Conservation (phyloP, 2,329 filamentous ascomycete genomes). For the Moelleriella libera region DNA sequence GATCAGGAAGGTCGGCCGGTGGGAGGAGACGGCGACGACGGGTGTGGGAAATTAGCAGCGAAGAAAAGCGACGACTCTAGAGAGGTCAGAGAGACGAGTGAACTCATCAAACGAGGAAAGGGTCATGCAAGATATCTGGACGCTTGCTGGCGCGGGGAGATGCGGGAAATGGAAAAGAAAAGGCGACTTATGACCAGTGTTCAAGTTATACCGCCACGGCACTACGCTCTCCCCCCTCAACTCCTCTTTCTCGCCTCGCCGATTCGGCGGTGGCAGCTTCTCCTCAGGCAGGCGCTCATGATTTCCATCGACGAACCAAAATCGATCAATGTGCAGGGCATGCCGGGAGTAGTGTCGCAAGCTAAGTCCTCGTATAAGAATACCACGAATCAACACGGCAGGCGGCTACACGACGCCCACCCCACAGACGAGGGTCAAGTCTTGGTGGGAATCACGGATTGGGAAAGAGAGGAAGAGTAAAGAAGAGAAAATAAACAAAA, state of each 20-base stretch:
- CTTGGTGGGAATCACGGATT: background rate
- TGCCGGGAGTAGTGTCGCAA: conserved; percentile 9
- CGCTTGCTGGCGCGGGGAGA: no score
- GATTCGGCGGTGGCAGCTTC: conserved; percentile 2
- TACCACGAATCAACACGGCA: background rate
- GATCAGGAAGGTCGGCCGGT: background rate
- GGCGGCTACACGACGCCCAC: no score
- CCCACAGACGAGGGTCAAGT: no score
- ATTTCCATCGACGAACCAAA: conserved; percentile 7
- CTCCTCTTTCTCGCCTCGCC: no score
- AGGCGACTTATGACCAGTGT: conserved; percentile 30
- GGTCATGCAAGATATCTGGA: no score
- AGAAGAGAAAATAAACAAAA: background rate
- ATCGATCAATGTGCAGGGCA: conserved; percentile 7
- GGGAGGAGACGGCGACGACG: background rate
- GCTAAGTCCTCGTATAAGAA: background rate
- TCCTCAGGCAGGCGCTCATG: background rate
- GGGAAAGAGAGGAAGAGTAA: background rate
- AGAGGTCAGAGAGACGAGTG: no score
- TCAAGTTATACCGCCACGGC: conserved; percentile 28
- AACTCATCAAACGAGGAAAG: no score
- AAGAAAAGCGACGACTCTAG: background rate
- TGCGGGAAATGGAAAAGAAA: background rate
- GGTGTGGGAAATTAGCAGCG: background rate
- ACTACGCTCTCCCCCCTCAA: conserved; percentile 7